Evolutionary conservation across 345 rosid genomes (phyloP).

Genomic region (Populus davidiana): DNA sequence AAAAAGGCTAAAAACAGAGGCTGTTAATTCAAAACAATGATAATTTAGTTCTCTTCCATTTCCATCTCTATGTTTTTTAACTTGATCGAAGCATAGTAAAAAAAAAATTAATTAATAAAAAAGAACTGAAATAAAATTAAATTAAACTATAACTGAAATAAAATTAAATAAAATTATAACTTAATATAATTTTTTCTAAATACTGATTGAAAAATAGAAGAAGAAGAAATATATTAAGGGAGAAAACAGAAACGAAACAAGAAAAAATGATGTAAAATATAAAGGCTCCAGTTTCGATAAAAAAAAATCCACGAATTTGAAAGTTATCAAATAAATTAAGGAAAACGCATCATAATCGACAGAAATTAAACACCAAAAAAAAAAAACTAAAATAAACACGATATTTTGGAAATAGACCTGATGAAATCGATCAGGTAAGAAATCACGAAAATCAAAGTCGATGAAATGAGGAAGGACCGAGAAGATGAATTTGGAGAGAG

Average conservation of each 20-base stretch:
- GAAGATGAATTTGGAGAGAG: constrained; percentile 53
- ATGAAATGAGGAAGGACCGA: constrained; percentile 50
- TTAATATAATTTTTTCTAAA: no score
- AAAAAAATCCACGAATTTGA: no score
- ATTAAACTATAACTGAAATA: neutral
- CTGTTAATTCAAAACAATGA: neutral
- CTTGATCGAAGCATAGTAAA: neutral
- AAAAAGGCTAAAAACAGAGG: neutral
- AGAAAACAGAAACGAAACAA: no score
- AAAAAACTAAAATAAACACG: neutral
- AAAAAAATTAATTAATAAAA: neutral
- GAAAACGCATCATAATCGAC: no score
- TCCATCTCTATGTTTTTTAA: neutral
- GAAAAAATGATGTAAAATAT: no score
- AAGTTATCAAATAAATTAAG: no score
- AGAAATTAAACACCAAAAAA: neutral
- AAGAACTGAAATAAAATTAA: neutral
- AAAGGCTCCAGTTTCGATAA: no score
- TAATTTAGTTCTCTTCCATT: neutral
- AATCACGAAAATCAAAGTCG: constrained; percentile 29
- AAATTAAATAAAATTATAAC: neutral
- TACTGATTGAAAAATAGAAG: no score
- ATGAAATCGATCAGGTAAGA: constrained; percentile 14
- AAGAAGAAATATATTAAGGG: no score
- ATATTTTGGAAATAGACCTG: constrained; percentile 4